These are phyloP conservation scores for Cercospora nicotianae DNA, from an alignment of 2,329 filamentous ascomycete species.

Conservation along the genomic window DNA sequence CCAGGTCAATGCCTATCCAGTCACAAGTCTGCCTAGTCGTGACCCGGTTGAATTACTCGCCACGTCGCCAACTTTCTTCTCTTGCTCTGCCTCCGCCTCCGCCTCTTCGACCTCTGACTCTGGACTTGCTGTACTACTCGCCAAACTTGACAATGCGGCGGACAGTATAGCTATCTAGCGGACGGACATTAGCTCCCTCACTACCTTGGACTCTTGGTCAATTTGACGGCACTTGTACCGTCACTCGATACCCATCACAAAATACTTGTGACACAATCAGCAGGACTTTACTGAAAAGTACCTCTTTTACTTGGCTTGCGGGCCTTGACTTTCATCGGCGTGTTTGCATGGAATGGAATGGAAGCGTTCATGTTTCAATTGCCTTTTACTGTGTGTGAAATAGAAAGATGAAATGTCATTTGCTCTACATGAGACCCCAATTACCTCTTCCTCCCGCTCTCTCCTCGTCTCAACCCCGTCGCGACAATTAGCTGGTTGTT, in stretches of 20 bases:
- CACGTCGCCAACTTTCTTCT: constrained; percentile 23
- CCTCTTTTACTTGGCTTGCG: neutral
- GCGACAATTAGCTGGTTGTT: no score
- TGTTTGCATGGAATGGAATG: neutral
- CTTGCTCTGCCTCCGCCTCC: constrained; percentile 20
- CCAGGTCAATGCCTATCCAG: constrained; percentile 38
- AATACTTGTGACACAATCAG: neutral
- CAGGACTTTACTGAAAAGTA: constrained; percentile 1
- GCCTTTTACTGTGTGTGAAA: neutral
- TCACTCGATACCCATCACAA: constrained; percentile 19
- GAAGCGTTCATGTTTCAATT: constrained; percentile 4
- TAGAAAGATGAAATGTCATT: constrained; percentile 2
- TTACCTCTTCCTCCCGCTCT: no score
- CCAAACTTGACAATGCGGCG: constrained; percentile 36
- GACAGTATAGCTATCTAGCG: constrained; percentile 16
- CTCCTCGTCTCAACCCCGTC: no score
- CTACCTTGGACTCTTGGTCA: neutral
- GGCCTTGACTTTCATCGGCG: neutral
- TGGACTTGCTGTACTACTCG: constrained; percentile 31
- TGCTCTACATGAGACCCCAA: neutral
- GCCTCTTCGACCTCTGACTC: constrained; percentile 21
- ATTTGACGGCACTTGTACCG: constrained; percentile 2
- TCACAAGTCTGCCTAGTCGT: constrained; percentile 34
- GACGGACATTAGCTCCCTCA: neutral
- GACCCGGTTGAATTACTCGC: constrained; percentile 32